Evolutionary conservation across 371 early-diverging fungal species (phyloP), one percentile per base, ranked within the genome.

Genomic region (Lichtheimia ramosa): DNA sequence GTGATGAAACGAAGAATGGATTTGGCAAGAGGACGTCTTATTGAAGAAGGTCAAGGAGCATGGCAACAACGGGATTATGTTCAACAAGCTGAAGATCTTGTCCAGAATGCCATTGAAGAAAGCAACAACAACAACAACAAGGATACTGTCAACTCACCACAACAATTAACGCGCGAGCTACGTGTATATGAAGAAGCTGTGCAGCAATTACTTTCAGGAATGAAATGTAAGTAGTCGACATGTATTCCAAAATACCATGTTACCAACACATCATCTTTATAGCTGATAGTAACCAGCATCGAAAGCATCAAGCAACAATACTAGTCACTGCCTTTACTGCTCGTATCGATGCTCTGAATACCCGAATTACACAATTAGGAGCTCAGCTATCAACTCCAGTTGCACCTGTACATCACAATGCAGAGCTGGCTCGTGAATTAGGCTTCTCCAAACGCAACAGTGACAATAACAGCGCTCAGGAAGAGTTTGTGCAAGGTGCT

Each of bases 1-100:
- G 87, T 91, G 3, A 85, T 89, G 77, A 90, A 90, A 70, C 73
- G 84, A 55, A 72, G 82, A 40, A 68, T 85, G 64, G 87, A 88
- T 65, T 48, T 79, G 7, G 62, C 62, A 3, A 73, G 73, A 13
- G 66, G 70, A n/a, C 56, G 54, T 18, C 64, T 64, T 60, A 53
- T 56, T 15, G 51, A 48, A 4, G 46, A 46, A 18, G 18, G 21
- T 46, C n/a, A n/a, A 21, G 64, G 65, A 15, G 27, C 63, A 56
- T 34, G 34, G 34, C 64, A 65, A 13, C 64, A 65, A 13, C 65
- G 68, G 1, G 73, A 83, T 51, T 84, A 84, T 54, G 56, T 80
- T 21, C 68, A 66, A 14, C 64, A 76, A 16, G 77, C 83, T 2
- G 79, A 79, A 52, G 74, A 69, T 0, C 66, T 71, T 25, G 72